These are phyloP conservation scores for Phoma sp. DNA, from an alignment of 2,329 filamentous ascomycete species.

Conservation along the genomic window DNA sequence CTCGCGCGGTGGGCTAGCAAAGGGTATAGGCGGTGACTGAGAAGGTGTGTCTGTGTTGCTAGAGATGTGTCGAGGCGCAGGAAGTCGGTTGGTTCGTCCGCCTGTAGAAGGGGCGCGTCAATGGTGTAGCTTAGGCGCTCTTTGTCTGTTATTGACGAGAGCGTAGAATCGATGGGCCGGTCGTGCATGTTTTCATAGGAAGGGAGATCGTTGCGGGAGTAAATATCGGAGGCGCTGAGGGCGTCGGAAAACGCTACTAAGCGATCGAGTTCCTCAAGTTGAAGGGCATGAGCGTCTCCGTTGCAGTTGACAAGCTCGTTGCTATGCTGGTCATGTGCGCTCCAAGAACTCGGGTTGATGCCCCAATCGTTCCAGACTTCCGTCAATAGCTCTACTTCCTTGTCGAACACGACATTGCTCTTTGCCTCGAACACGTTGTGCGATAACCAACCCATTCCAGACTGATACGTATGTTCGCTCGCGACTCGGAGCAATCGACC, in stretches of 20 bases:
- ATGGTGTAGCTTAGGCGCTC: conserved; percentile 63
- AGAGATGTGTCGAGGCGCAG: conserved; percentile 47
- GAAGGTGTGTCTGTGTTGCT: conserved; percentile 38
- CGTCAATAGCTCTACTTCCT: conserved; percentile 68
- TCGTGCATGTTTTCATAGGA: conserved; percentile 33
- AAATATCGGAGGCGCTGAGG: conserved; percentile 72
- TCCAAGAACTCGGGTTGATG: conserved; percentile 67
- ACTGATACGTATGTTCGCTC: conserved; percentile 79
- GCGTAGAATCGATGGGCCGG: conserved; percentile 68
- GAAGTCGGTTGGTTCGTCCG: conserved; percentile 57
- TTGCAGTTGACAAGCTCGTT: conserved; percentile 34
- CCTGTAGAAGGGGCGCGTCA: conserved; percentile 62
- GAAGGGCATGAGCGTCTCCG: background rate
- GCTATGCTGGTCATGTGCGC: conserved; percentile 48
- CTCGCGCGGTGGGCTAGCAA: no score
- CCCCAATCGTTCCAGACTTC: conserved; percentile 74
- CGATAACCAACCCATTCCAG: conserved; percentile 78
- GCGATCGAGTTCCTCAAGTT: conserved; percentile 52
- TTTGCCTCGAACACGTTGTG: conserved; percentile 63
- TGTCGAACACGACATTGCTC: conserved; percentile 50
- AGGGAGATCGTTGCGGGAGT: conserved; percentile 59
- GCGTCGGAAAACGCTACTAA: conserved; percentile 63
- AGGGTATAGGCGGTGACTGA: no score
- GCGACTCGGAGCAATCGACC: conserved; percentile 77
- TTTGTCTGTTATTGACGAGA: conserved; percentile 64